Conservation (phyloP, 495 filamentous ascomycete species). For the Pyrenula aspistea region DNA sequence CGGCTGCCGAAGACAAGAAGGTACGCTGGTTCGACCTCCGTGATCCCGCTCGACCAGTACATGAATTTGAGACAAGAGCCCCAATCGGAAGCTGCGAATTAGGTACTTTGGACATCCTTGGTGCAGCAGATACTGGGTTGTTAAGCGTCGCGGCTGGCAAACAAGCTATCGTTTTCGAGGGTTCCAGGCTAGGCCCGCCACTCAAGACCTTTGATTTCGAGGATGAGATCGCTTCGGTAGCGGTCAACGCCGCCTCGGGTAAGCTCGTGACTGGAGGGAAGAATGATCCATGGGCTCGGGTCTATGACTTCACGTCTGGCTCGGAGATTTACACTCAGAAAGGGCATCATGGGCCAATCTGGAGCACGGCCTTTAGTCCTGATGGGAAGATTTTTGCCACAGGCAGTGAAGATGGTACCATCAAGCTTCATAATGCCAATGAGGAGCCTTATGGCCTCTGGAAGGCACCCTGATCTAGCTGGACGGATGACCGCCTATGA, state of each 20-base stretch:
- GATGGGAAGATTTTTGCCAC: slow-evolving; percentile 94
- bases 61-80: slow-evolving; percentile 64
- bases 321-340: slow-evolving; percentile 67
- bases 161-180: slow-evolving; percentile 84
- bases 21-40: slow-evolving; percentile 92
- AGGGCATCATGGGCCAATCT: slow-evolving; percentile 93
- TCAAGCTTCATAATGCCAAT: slow-evolving; percentile 81
- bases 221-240: slow-evolving; percentile 82
- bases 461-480: slow-evolving; percentile 7
- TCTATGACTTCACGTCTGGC: slow-evolving; percentile 75
- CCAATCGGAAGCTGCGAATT: slow-evolving; percentile 84
- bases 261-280: slow-evolving; percentile 80
- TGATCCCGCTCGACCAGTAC: slow-evolving; percentile 47
- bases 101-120: slow-evolving; percentile 33
- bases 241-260: slow-evolving; percentile 65
- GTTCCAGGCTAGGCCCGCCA: slow-evolving; percentile 50
- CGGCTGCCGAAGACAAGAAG: slow-evolving; percentile 78
- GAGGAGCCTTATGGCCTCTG: slow-evolving; percentile 57
- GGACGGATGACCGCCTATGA: too few species aligned
- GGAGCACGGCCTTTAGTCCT: slow-evolving; percentile 87
- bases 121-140: slow-evolving; percentile 29
- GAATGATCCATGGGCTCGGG: slow-evolving; percentile 86
- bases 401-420: slow-evolving; percentile 92
- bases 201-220: slow-evolving; percentile 64
- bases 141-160: slow-evolving; percentile 64